phyloP scores from a whole-genome alignment of 805 yeast species.

The Yamadazyma nakazawae region DNA sequence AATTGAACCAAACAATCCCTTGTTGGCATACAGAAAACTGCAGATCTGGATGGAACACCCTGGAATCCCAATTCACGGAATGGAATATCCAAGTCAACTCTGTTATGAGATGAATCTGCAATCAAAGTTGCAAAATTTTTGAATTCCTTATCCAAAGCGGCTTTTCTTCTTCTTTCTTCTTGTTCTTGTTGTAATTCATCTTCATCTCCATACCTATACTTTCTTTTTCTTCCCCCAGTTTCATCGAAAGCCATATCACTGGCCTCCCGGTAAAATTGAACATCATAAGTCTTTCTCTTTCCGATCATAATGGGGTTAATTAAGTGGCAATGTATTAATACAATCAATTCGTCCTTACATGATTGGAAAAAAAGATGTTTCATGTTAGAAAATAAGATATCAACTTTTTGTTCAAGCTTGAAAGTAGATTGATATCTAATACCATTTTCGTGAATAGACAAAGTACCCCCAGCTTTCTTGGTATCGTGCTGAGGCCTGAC shows the following conservation, averaged over 20 bases:
- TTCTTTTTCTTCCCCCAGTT: constrained; percentile 90
- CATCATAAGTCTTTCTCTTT: constrained; percentile 90
- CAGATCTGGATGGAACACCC: constrained; percentile 95
- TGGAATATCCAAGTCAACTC: constrained; percentile 87
- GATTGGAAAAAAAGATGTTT: constrained; percentile 95
- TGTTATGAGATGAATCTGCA: constrained; percentile 81
- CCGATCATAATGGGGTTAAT: constrained; percentile 94
- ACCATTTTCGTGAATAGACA: constrained; percentile 94
- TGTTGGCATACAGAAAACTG: constrained; percentile 94
- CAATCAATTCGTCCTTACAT: constrained; percentile 90
- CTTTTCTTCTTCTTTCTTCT: constrained; percentile 92
- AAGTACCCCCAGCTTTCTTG: constrained; percentile 88
- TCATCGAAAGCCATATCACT: constrained; percentile 95
- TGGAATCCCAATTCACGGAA: constrained; percentile 94
- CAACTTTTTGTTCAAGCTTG: constrained; percentile 81
- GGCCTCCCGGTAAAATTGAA: constrained; percentile 95
- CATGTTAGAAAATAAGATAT: constrained; percentile 83
- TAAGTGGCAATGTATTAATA: constrained; percentile 86
- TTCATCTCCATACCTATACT: constrained; percentile 91
- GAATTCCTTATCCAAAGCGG: constrained; percentile 88
- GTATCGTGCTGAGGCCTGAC: constrained; percentile 96
- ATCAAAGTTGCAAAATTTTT: constrained; percentile 84
- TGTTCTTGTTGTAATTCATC: constrained; percentile 98
- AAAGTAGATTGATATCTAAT: constrained; percentile 86
- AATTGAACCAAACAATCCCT: constrained; percentile 94